Base-by-base conservation (phyloP, 495 filamentous ascomycete species). In the Sordaria brevicollis region DNA sequence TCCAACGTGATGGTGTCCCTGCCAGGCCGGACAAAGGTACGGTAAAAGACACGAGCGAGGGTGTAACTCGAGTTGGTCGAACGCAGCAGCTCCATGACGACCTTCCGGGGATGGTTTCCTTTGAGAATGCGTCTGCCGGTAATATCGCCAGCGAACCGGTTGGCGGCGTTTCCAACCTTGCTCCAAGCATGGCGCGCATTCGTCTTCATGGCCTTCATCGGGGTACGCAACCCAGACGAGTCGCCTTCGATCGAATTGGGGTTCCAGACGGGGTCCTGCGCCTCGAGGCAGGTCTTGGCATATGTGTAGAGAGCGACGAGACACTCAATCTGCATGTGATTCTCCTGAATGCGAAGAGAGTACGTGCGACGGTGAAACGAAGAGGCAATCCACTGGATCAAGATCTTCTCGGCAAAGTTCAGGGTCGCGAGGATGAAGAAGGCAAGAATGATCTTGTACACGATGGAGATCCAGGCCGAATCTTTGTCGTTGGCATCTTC, bases 321-420 rank as follows among this genome's bases (percentile, higher is more conserved):
- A 37, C 29, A 72, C n/a, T 71, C 68, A 35, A 72, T 77, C 71
- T 78, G 79, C 79, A 94, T 93, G 75, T 96, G 95, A 81, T 97
- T 97, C 71, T 94, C 84, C 66, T 94, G 92, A 73, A 99, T 97
- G 13, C 94, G 87, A 75, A 96, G 92, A 31, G 92, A 89, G 71
- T 98, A 98, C 8, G 94, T 97, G 41, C 94, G 87, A 37, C 90
- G 84, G 76, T 99, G 94, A 78, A 99, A 97, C 74, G 89, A 93
- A 73, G 93, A 91, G 19, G 94, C 94, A 75, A 99, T 97, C 76
- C 97, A 88, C 75, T 97, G 93, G 69, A 97, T 94, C 72, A 97
- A 86, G 69, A 99, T 91, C 83, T 97, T 99, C 77, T 97, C 93
- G 62, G 91, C 83, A 66, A 95, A 87, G 79, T 99, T 97, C 67